Conservation (phyloP, 495 filamentous ascomycete species). For the Tuber melanosporum region DNA sequence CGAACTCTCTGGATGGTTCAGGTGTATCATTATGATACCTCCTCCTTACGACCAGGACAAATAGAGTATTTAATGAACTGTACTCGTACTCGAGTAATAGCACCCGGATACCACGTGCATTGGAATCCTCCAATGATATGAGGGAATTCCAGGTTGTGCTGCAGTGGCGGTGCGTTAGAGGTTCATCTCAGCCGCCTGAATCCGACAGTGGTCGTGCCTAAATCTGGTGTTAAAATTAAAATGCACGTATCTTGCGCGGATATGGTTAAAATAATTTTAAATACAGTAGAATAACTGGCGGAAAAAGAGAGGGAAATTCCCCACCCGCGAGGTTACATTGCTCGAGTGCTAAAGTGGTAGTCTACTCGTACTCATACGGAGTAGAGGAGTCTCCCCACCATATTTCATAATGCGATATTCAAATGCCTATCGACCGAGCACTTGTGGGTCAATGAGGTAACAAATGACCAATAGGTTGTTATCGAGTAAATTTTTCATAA, state of each 20-base stretch:
- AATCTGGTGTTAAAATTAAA: background rate
- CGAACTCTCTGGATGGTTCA: background rate
- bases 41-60: background rate
- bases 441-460: background rate
- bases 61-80: background rate
- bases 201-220: background rate
- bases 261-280: background rate
- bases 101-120: background rate
- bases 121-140: background rate
- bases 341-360: background rate
- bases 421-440: background rate
- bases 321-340: background rate
- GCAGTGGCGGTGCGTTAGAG: background rate
- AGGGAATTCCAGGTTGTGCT: constrained; percentile 1
- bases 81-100: background rate
- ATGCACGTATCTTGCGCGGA: background rate
- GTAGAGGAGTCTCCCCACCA: background rate
- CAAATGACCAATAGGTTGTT: background rate
- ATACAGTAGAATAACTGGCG: background rate
- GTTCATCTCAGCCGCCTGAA: background rate
- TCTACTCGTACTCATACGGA: too few species aligned
- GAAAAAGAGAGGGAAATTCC: background rate
- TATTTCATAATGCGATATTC: background rate
- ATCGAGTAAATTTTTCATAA: background rate
- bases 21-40: background rate